phyloP scores from a whole-genome alignment of 768 basidiomycete genomes.

The Psilocybe cubensis region DNA sequence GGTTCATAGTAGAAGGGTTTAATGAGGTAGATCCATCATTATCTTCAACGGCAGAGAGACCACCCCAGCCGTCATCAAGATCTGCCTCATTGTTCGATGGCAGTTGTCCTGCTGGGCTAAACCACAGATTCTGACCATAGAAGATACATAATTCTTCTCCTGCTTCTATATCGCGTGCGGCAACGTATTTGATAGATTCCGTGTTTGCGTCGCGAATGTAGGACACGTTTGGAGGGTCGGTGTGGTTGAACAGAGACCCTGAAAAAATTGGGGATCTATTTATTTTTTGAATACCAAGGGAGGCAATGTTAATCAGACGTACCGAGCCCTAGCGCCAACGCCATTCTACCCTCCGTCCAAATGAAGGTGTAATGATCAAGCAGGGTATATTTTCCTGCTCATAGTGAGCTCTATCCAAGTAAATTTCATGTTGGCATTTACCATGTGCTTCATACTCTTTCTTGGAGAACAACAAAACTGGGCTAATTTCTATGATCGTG shows the following conservation, averaged over 20 bases:
- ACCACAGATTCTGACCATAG: conserved; percentile 73
- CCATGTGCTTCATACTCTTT: conserved; percentile 74
- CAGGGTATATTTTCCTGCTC: conserved; percentile 52
- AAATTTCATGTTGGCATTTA: conserved; percentile 17
- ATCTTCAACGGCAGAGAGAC: conserved; percentile 33
- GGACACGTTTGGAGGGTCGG: conserved; percentile 68
- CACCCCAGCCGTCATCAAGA: conserved; percentile 51
- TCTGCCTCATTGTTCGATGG: conserved; percentile 9
- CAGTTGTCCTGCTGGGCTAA: conserved; percentile 41
- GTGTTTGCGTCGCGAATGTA: conserved; percentile 55
- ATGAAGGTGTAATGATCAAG: conserved; percentile 79
- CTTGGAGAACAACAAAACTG: conserved; percentile 75
- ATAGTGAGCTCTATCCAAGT: not conserved
- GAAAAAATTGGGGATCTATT: conserved; percentile 23
- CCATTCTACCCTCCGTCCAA: conserved; percentile 77
- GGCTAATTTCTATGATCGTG: conserved; percentile 82
- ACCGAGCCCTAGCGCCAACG: conserved; percentile 81
- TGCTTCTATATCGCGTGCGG: conserved; percentile 51
- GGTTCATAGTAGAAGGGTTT: conserved; percentile 32
- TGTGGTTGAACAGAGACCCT: conserved; percentile 86
- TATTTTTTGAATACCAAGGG: not conserved
- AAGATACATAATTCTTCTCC: conserved; percentile 83
- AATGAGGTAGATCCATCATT: conserved; percentile 17
- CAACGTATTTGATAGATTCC: conserved; percentile 67
- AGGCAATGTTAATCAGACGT: conserved; percentile 10